Evolutionary conservation across 352 stramenopile genomes (phyloP), one percentile per base, ranked within the genome.

Genomic region (Thraustotheca clavata): DNA sequence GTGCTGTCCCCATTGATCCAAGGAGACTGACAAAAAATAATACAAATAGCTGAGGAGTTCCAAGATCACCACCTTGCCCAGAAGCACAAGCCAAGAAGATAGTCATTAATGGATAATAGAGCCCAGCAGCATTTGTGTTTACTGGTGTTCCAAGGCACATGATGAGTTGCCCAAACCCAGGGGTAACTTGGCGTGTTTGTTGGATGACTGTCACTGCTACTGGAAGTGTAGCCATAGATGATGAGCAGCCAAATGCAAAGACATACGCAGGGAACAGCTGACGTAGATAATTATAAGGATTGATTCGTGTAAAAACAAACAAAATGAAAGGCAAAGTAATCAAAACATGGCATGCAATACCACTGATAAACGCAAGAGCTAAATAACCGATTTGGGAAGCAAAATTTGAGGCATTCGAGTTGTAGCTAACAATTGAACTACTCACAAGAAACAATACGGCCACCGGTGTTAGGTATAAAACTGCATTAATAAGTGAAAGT

Each of bases 61-160:
- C 24, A 76, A 26, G 16, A 72, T 57, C n/a, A 72, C 88, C 20
- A 89, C 36, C 20, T 83, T 26, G 49, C 79, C 71, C 14, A 75
- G 76, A 41, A 77, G 73, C 27, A 79, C 80, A 0, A 75, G 79
- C 79, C 70, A 80, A 73, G 59, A 78, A 80, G 31, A 79, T 66
- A n/a, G 72, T 70, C 9, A 60, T 49, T 31, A 78, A 67, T 26
- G 72, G 71, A 29, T 73, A 76, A 46, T 68, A 73, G 0, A 77
- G 18, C 16, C 68, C 71, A 7, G 50, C 50, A 31, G 69, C 73
- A 50, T 80, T 67, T 65, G 76, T 73, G 43, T 70, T 69, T 38
- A 73, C 72, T 9, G 73, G 74, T n/a, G 73, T 69, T 5, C 73
- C 71, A 0, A 79, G 61, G 16, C 69, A 60, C 20, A 79, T 68